Base-by-base conservation (phyloP, 305 asterid species). In the Salvia sclarea region DNA sequence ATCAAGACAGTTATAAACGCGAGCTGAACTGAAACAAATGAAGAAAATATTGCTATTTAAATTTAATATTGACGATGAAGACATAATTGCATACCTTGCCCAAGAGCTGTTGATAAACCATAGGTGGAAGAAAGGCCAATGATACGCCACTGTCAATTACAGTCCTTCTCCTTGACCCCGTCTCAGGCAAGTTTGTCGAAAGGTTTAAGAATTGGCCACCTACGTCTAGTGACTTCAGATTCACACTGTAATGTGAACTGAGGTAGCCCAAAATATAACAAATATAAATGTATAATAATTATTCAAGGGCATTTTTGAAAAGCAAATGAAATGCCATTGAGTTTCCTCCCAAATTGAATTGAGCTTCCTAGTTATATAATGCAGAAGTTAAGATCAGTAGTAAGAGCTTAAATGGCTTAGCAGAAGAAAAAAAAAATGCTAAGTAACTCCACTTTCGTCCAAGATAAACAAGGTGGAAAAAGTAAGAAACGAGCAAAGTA, bases 71-170 rank as follows among this genome's bases (percentile, higher is more conserved):
- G 9, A 49, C 21, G 58, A 64, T 52, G 70, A 13, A 50, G 14
- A 30, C 56, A 20, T 18, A 48, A 30, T 25, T 24, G 63, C 75
- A 6, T 66, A 87, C 98, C 93, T 66, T 71, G 63, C 62, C 67
- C 38, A 89, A 52, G 63, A 89, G 60, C 67, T 84, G 84, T 53
- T 72, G 74, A 52, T 87, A 84, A 72, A 87, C 78, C 21, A 66
- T 78, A n/a, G 77, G 63, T 6, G 95, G 95, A 61, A 89, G 84
- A 74, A 83, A 82, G 5, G 89, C 96, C 80, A 89, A 79, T 38
- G 96, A 85, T 56, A 95, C 79, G 13, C 96, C 96, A 55, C 92
- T 87, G 76, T 89, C 96, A 8, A 89, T 79, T 68, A 89, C 83
- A 40, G 96, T 79, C 70, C 84, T 78, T 50, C 79, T 64, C 40